These are phyloP conservation scores for Candida sojae DNA, from an alignment of 1,139 yeast species.

Conservation along the genomic window DNA sequence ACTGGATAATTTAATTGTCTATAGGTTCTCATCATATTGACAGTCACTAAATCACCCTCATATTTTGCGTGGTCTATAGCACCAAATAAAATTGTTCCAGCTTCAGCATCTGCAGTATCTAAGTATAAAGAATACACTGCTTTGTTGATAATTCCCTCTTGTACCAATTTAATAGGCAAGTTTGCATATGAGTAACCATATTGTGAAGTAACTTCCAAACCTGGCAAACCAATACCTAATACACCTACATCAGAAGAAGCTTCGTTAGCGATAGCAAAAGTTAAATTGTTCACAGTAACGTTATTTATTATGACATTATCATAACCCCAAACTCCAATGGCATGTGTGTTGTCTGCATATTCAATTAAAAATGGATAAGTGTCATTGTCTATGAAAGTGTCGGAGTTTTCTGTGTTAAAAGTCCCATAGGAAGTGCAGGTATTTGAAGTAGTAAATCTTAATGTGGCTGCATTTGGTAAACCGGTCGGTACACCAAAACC, in stretches of 20 bases:
- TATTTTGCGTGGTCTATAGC: conserved; percentile 54
- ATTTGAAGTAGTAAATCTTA: conserved; percentile 6
- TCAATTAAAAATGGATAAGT: conserved; percentile 44
- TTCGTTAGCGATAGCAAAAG: conserved; percentile 52
- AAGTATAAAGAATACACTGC: conserved; percentile 57
- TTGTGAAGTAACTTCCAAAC: conserved; percentile 42
- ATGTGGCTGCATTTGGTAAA: conserved; percentile 5
- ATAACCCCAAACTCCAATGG: conserved; percentile 60
- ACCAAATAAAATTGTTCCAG: conserved; percentile 26
- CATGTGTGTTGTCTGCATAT: conserved; percentile 66
- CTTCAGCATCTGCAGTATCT: conserved; percentile 25
- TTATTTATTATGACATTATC: conserved; percentile 47
- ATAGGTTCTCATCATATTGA: conserved; percentile 12
- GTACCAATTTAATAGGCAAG: conserved; percentile 30
- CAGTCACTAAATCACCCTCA: conserved; percentile 26
- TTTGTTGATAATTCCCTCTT: conserved; percentile 50
- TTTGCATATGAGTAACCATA: conserved; percentile 28
- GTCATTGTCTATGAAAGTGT: conserved; percentile 30
- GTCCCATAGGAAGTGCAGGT: conserved; percentile 43
- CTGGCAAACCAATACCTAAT: conserved; percentile 57
- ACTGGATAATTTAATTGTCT: conserved; percentile 9
- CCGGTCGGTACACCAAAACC: conserved; percentile 4
- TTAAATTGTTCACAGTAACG: conserved; percentile 42
- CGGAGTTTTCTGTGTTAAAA: conserved; percentile 35
- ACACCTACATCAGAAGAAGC: conserved; percentile 48